phyloP scores from a whole-genome alignment of 352 stramenopile species.

The Pythium aphanidermatum region DNA sequence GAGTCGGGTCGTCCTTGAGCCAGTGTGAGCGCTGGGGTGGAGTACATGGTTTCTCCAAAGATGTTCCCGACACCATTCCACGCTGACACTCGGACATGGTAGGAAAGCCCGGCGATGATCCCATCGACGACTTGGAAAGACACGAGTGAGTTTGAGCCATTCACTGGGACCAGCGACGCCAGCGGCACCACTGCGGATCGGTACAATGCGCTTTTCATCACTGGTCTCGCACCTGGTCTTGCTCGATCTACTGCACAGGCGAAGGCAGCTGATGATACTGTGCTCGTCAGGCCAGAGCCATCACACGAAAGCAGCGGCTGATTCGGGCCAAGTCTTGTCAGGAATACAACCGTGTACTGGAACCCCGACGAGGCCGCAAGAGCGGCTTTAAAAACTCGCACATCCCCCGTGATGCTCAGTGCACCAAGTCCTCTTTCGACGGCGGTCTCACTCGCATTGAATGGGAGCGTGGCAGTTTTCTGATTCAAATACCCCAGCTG shows the following conservation, averaged over 20 bases:
- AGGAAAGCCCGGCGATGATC: slow-evolving; percentile 32
- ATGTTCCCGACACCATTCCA: slow-evolving; percentile 89
- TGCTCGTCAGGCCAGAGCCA: slow-evolving; percentile 36
- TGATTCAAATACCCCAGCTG: slow-evolving; percentile 81
- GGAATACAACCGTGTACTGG: slow-evolving; percentile 63
- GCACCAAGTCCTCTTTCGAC: slow-evolving; percentile 50
- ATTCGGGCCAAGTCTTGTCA: slow-evolving; percentile 47
- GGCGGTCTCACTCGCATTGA: slow-evolving; percentile 41
- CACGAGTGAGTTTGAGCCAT: slow-evolving; percentile 6
- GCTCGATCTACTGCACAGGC: slow-evolving; percentile 30
- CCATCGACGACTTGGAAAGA: slow-evolving; percentile 27
- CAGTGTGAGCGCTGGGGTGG: slow-evolving; percentile 57
- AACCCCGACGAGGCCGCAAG: slow-evolving; percentile 33
- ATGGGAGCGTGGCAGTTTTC: slow-evolving; percentile 63
- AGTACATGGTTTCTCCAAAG: slow-evolving; percentile 77
- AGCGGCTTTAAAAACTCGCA: slow-evolving; percentile 54
- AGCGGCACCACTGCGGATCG: slow-evolving; percentile 44
- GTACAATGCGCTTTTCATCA: slow-evolving; percentile 76
- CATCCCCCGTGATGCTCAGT: slow-evolving; percentile 31
- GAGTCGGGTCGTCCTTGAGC: slow-evolving; percentile 31
- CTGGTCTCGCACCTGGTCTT: slow-evolving; percentile 41
- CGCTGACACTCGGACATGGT: slow-evolving; percentile 89
- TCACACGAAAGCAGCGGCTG: slow-evolving; percentile 52
- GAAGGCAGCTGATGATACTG: slow-evolving; percentile 21
- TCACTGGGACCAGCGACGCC: slow-evolving; percentile 17